These are phyloP conservation scores for Leccinum fibrillosum DNA, from an alignment of 768 basidiomycete genomes.

Conservation along the genomic window DNA sequence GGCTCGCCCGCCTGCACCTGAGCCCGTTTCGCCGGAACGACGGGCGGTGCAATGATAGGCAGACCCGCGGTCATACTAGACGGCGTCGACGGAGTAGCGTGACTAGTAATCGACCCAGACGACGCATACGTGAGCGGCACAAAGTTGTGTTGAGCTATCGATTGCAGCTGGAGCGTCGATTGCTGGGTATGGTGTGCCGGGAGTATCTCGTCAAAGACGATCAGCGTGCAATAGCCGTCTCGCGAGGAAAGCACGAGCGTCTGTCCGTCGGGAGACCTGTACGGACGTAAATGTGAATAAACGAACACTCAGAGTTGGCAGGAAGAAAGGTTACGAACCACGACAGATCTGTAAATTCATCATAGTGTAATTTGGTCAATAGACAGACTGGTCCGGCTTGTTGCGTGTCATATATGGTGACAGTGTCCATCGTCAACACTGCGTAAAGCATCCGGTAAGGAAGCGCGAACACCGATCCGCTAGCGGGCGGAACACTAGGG, in stretches of 20 bases:
- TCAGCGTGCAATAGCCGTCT: slow-evolving; percentile 95
- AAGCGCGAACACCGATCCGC: slow-evolving; percentile 75
- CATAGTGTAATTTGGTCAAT: slow-evolving; percentile 93
- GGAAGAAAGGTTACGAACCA: slow-evolving; percentile 58
- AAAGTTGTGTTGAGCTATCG: slow-evolving; percentile 83
- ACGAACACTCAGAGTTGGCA: neutral
- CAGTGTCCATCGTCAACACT: slow-evolving; percentile 93
- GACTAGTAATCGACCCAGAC: slow-evolving; percentile 10
- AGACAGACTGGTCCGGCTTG: slow-evolving; percentile 90
- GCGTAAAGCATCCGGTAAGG: slow-evolving; percentile 95
- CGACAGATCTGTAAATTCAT: slow-evolving; percentile 94
- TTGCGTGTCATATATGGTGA: slow-evolving; percentile 95
- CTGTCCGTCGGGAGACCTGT: slow-evolving; percentile 95
- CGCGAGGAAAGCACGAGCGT: slow-evolving; percentile 86
- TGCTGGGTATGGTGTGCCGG: slow-evolving; percentile 88
- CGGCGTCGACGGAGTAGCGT: slow-evolving; percentile 24
- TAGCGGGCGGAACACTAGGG: slow-evolving; percentile 41
- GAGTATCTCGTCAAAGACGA: slow-evolving; percentile 93
- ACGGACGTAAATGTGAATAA: slow-evolving; percentile 2
- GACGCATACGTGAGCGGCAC: slow-evolving; percentile 49
- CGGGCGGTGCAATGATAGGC: slow-evolving; percentile 30
- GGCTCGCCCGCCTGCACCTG: slow-evolving; percentile 29
- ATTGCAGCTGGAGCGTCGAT: slow-evolving; percentile 84
- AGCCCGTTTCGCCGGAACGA: slow-evolving; percentile 34
- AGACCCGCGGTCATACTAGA: slow-evolving; percentile 34